Percentiles rank a stretch among this genome's conserved stretches.
Evolutionary conservation across 441 rosid species (phyloP).

Genomic region (Corymbia citriodora): DNA sequence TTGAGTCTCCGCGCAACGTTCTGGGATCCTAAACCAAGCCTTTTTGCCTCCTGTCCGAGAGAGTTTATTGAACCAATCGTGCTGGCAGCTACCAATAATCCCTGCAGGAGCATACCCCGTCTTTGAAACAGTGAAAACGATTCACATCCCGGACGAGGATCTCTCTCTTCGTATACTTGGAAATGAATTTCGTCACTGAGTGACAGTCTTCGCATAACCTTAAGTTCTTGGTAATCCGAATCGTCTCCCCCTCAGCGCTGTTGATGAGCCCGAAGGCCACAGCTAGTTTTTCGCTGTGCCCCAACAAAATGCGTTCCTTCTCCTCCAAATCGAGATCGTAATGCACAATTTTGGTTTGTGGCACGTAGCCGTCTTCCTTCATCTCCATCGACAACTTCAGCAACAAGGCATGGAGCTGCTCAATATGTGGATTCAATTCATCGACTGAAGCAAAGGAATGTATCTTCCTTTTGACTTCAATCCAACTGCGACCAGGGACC

Average conservation of each 20-base stretch:
- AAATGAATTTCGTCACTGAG: slow-evolving; percentile 66
- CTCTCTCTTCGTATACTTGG: slow-evolving; percentile 59
- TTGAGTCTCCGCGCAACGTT: neutral
- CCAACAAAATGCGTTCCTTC: slow-evolving; percentile 72
- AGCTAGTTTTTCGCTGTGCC: slow-evolving; percentile 90
- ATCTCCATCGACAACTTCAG: slow-evolving; percentile 53
- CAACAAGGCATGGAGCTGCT: slow-evolving; percentile 64
- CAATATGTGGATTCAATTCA: slow-evolving; percentile 57
- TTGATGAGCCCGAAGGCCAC: slow-evolving; percentile 80
- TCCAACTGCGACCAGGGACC: slow-evolving; percentile 54
- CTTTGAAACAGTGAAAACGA: slow-evolving; percentile 69
- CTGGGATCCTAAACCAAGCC: no score
- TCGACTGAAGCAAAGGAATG: slow-evolving; percentile 63
- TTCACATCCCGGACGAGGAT: slow-evolving; percentile 83
- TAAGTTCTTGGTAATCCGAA: slow-evolving; percentile 78
- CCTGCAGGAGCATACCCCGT: slow-evolving; percentile 83
- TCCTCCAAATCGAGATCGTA: slow-evolving; percentile 68
- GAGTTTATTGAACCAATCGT: neutral
- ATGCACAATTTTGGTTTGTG: slow-evolving; percentile 71
- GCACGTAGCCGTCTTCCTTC: slow-evolving; percentile 80
- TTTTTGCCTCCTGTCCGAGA: neutral
- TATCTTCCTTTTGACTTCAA: slow-evolving; percentile 47
- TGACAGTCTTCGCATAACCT: slow-evolving; percentile 89
- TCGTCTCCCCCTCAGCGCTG: slow-evolving; percentile 50
- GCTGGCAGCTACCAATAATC: slow-evolving; percentile 59